phyloP scores from a whole-genome alignment of 768 basidiomycete genomes.

The Boletus pseudopeckii region DNA sequence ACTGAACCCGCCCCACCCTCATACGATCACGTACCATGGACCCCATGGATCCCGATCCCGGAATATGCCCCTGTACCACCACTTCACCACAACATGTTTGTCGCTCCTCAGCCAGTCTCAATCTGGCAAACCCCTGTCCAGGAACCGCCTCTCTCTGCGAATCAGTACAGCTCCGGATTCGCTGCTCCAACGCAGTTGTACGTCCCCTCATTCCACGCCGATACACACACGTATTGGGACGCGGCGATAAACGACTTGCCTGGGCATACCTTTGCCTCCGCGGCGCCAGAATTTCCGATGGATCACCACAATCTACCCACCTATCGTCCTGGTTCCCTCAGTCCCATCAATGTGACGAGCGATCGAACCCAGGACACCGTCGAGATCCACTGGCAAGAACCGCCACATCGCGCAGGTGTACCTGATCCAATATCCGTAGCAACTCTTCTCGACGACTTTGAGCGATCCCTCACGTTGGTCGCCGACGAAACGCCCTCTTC shows the following conservation, averaged over 20 bases:
- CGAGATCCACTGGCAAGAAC: not conserved
- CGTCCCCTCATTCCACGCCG: not conserved
- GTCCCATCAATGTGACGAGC: not conserved
- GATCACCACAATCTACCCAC: not conserved
- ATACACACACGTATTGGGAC: not conserved
- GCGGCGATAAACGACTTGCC: not conserved
- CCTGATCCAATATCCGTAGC: not conserved
- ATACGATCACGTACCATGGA: not conserved
- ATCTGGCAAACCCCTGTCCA: constrained; percentile 1
- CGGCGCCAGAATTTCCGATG: not conserved
- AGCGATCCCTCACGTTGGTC: constrained; percentile 4
- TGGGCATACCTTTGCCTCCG: not conserved
- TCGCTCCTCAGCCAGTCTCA: not conserved
- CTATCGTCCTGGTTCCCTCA: not conserved
- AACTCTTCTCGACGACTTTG: constrained; percentile 5
- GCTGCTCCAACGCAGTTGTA: not conserved
- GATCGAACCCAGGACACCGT: not conserved
- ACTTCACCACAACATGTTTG: not conserved
- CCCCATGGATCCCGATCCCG: not conserved
- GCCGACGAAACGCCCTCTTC: not conserved
- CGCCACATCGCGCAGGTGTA: not conserved
- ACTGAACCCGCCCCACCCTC: not conserved
- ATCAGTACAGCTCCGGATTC: not conserved
- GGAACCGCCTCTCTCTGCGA: not conserved
- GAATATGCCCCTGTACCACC: not conserved